Base-by-base conservation (phyloP, 805 yeast species). In the Komagataella ulmi region DNA sequence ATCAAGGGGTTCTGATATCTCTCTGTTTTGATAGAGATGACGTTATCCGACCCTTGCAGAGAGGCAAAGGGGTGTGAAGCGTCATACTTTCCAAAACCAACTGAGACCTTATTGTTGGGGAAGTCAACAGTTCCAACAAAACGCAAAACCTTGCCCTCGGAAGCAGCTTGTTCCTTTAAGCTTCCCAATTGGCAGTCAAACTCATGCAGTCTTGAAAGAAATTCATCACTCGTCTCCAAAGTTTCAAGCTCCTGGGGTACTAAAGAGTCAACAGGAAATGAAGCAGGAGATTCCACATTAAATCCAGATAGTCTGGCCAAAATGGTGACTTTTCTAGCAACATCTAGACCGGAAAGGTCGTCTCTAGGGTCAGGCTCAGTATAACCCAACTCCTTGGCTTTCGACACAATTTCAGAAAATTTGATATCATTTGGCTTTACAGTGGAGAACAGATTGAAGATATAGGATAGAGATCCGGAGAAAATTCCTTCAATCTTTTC, bases 281-380 rank as follows among this genome's bases (percentile, higher is more conserved):
- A 80, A 44, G 89, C 77, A 59, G 98, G 95, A 10, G 93, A 83
- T 64, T 83, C 85, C 44, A 93, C 87, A 54, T 79, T 72, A 51
- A 85, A 76, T 2, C 99, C 99, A 14, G 97, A 76, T 51, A 93
- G 77, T 75, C 99, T 85, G 48, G 97, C 96, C 56, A 93, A 78
- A 57, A 93, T 93, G 23, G 99, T 89, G 30, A 93, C 97, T 69
- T 93, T 93, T 77, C 99, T 85, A 47, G 99, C 99, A 55, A 93
- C 97, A 65, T 93, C 99, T 65, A 93, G 77, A 51, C 99, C 99
- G 68, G 91, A 93, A 68, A 93, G 79, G 66, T 93, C 99, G 67
- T 93, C 99, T 71, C 99, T 84, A 68, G 99, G 99, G 68, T 93
- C 99, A 49, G 99, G 99, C 71, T 93, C 99, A 46, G 97, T 91